Percentiles rank a stretch among this genome's conserved stretches.
These are phyloP conservation scores for Candida namnaoensis DNA, from an alignment of 805 yeast genomes.

Conservation along the genomic window DNA sequence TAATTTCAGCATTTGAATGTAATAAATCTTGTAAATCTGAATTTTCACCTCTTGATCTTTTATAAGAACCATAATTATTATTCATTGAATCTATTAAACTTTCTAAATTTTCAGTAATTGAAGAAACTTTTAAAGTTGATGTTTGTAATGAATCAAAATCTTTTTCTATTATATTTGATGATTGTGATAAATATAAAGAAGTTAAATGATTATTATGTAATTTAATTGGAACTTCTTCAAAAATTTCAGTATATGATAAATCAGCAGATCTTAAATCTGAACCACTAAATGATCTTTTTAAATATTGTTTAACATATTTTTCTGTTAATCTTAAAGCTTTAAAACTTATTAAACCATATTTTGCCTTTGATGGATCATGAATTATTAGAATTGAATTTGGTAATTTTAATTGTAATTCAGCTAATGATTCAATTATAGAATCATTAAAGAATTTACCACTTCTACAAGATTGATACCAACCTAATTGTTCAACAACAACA, in stretches of 20 bases:
- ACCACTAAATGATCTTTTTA: slow-evolving; percentile 50
- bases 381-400: slow-evolving; percentile 47
- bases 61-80: slow-evolving; percentile 12
- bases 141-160: not conserved
- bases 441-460: slow-evolving; percentile 64
- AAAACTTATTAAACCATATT: slow-evolving; percentile 53
- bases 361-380: slow-evolving; percentile 63
- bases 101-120: slow-evolving; percentile 8
- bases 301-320: slow-evolving; percentile 45
- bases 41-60: slow-evolving; percentile 7
- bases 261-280: slow-evolving; percentile 52
- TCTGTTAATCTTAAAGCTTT: slow-evolving; percentile 63
- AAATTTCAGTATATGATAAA: slow-evolving; percentile 54
- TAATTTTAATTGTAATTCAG: slow-evolving; percentile 49
- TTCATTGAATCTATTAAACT: slow-evolving; percentile 16
- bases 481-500: slow-evolving; percentile 62
- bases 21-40: slow-evolving; percentile 17
- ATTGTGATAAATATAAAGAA: slow-evolving; percentile 34
- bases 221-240: slow-evolving; percentile 62
- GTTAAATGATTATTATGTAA: slow-evolving; percentile 65
- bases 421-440: slow-evolving; percentile 60
- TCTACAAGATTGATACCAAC: slow-evolving; percentile 71
- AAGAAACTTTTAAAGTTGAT: not conserved
- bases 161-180: not conserved
- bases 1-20: slow-evolving; percentile 20